Percentiles rank a stretch among this genome's conserved stretches.
These are phyloP conservation scores for Annona squamosa DNA, from an alignment of 164 flowering plant species.

Conservation along the genomic window DNA sequence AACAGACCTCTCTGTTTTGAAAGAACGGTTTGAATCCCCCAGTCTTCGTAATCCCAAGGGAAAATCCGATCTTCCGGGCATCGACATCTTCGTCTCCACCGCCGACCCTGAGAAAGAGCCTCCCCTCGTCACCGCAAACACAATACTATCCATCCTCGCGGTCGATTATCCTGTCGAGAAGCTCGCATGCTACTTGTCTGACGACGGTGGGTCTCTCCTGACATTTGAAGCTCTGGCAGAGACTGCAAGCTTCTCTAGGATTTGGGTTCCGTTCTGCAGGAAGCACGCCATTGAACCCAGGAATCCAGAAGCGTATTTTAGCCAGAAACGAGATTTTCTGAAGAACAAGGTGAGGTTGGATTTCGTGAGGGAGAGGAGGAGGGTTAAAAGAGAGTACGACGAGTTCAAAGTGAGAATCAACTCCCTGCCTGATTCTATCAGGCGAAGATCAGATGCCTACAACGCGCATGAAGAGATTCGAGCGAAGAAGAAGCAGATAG, in stretches of 20 bases:
- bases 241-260: conserved; percentile 76
- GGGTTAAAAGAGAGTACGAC: conserved; percentile 87
- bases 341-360: conserved; percentile 78
- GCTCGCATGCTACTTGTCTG: conserved; percentile 75
- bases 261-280: conserved; percentile 88
- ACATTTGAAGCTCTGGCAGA: conserved; percentile 91
- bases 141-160: conserved; percentile 80
- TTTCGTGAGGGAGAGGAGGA: conserved; percentile 77
- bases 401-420: conserved; percentile 93
- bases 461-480: conserved; percentile 69
- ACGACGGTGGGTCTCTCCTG: conserved; percentile 81
- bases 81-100: conserved; percentile 85
- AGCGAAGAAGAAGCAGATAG: conserved; percentile 61
- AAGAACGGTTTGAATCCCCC: conserved; percentile 66
- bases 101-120: conserved; percentile 94
- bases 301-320: conserved; percentile 79
- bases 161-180: conserved; percentile 90
- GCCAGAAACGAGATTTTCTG: conserved; percentile 65
- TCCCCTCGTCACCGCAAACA: conserved; percentile 90
- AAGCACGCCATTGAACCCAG: conserved; percentile 78
- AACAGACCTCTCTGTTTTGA: conserved; percentile 64
- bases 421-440: conserved; percentile 74
- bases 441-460: conserved; percentile 82
- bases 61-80: conserved; percentile 79
- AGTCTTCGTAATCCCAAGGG: conserved; percentile 72